A percentile compares a stretch with the other conserved stretches of the same genome.
Conservation (phyloP, 2,329 filamentous ascomycete genomes). For the Fusarium heterosporum region DNA sequence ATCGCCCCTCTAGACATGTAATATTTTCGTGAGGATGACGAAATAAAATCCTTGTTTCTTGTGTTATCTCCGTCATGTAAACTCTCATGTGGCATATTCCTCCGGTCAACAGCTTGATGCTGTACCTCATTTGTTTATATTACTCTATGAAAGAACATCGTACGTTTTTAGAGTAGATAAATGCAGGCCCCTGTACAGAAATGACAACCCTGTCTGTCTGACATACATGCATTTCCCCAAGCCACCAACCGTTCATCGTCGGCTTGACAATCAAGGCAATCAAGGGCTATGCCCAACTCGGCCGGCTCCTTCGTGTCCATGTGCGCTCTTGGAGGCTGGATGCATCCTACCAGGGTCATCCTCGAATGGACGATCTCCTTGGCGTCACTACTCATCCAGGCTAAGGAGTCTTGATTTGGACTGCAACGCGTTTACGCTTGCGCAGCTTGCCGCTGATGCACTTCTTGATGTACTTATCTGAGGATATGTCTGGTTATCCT, state of each 20-base stretch:
- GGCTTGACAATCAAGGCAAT: constrained; percentile 43
- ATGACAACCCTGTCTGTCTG: constrained; percentile 33
- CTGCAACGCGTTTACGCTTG: constrained; percentile 40
- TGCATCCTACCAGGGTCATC: constrained; percentile 24
- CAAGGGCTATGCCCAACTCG: constrained; percentile 41
- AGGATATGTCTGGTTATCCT: neutral
- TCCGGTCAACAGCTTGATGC: constrained; percentile 1
- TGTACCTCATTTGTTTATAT: constrained; percentile 18
- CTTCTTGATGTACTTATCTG: neutral
- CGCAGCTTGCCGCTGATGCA: constrained; percentile 33
- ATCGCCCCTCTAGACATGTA: constrained; percentile 13
- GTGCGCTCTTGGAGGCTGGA: constrained; percentile 35
- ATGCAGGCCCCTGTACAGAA: neutral
- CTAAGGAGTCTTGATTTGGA: constrained; percentile 27
- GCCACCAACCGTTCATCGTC: constrained; percentile 41
- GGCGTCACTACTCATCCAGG: constrained; percentile 36
- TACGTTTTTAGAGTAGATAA: neutral
- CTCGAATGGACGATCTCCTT: constrained; percentile 17
- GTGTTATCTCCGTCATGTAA: neutral
- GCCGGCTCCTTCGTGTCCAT: constrained; percentile 33
- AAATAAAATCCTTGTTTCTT: neutral
- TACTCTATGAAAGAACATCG: neutral
- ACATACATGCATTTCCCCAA: constrained; percentile 31
- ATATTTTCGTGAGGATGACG: constrained; percentile 24
- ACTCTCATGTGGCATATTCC: neutral